A percentile compares a stretch with the other conserved stretches of the same genome.
These are phyloP conservation scores for Ampelocalamus luodianensis DNA, from an alignment of 176 grass and related monocot species.

Conservation along the genomic window DNA sequence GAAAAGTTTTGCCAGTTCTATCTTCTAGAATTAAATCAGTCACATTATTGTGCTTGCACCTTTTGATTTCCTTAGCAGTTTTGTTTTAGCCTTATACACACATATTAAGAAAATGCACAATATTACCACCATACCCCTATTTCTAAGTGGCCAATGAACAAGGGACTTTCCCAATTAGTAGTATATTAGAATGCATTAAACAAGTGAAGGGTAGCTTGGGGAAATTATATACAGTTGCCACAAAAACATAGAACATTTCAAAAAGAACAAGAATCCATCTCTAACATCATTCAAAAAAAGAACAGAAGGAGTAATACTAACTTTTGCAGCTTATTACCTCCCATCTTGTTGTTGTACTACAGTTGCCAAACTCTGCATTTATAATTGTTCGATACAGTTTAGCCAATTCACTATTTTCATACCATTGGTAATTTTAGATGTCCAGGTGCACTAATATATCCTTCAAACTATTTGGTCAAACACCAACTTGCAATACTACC, in stretches of 20 bases:
- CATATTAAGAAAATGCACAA: not conserved
- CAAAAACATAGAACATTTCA: not conserved
- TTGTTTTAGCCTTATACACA: not conserved
- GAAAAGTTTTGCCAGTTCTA: not conserved
- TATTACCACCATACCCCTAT: too few species aligned
- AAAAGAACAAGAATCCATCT: not conserved
- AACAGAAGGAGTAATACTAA: not conserved
- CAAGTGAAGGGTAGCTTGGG: not conserved
- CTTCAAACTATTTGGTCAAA: constrained; percentile 8
- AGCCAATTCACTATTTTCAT: not conserved
- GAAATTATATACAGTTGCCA: not conserved
- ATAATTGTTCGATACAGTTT: not conserved
- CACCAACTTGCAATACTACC: not conserved
- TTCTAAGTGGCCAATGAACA: too few species aligned
- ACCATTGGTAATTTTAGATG: not conserved
- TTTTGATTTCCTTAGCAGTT: not conserved
- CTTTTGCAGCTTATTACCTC: not conserved
- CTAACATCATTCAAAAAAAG: not conserved
- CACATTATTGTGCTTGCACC: not conserved
- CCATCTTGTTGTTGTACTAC: not conserved
- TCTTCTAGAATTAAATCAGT: not conserved
- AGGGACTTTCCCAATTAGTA: too few species aligned
- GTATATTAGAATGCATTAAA: too few species aligned
- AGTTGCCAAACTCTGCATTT: not conserved
- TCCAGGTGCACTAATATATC: not conserved